Conservation (phyloP, 1,284 basidiomycete genomes). For the Fistulina hepatica region DNA sequence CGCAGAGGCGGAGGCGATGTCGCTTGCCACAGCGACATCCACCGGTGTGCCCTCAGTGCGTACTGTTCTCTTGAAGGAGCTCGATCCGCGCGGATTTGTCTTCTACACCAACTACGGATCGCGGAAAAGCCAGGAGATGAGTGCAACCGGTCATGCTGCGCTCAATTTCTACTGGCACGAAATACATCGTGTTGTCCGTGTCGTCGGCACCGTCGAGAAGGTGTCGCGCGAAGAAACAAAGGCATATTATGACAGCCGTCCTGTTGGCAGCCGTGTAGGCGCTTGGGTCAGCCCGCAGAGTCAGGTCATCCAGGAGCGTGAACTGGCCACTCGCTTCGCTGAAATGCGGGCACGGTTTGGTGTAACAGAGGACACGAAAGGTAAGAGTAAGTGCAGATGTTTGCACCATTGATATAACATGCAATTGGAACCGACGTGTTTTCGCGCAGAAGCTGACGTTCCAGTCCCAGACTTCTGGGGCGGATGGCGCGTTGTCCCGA, state of each 20-base stretch:
- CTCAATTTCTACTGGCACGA: conserved; percentile 91
- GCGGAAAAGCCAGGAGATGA: conserved; percentile 79
- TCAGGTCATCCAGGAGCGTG: conserved; percentile 57
- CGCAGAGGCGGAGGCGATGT: conserved; percentile 81
- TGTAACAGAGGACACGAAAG: conserved; percentile 25
- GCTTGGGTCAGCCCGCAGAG: conserved; percentile 93
- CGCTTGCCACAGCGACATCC: conserved; percentile 68
- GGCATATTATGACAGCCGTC: conserved; percentile 77
- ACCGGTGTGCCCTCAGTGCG: conserved; percentile 76
- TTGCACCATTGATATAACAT: too few species aligned
- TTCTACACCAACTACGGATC: conserved; percentile 97
- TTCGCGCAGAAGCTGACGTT: conserved; percentile 42
- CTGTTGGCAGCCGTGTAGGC: conserved; percentile 76
- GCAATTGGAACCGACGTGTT: too few species aligned
- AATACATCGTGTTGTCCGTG: conserved; percentile 71
- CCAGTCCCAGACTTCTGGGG: conserved; percentile 93
- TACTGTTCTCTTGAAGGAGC: conserved; percentile 86
- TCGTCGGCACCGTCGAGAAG: conserved; percentile 79
- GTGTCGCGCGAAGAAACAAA: conserved; percentile 62
- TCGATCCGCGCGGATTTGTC: conserved; percentile 79
- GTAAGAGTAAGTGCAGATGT: too few species aligned
- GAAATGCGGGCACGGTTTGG: conserved; percentile 53
- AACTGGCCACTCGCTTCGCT: conserved; percentile 55
- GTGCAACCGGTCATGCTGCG: conserved; percentile 67
- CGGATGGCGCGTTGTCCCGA: conserved; percentile 87